Conservation (phyloP, 176 grass and related monocot species). For the Oryza glumipatula region DNA sequence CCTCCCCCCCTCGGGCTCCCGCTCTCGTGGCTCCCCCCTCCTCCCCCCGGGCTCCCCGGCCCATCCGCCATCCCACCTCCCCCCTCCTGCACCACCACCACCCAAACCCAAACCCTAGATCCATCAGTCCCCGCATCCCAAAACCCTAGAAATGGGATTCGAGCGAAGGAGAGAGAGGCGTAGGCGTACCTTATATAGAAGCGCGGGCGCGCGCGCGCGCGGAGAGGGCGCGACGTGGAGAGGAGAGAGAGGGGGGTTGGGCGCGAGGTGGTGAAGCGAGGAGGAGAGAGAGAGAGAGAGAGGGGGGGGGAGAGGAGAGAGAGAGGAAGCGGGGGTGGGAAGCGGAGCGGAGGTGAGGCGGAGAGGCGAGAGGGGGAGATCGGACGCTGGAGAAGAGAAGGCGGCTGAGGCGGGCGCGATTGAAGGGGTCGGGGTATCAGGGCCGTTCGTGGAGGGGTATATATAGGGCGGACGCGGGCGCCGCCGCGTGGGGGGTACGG, state of each 20-base stretch:
- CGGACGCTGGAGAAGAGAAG: slow-evolving; percentile 87
- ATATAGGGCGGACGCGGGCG: slow-evolving; percentile 31
- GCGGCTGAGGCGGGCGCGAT: slow-evolving; percentile 54
- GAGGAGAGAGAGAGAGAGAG: not conserved
- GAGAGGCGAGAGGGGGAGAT: slow-evolving; percentile 57
- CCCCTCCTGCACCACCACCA: slow-evolving; percentile 1
- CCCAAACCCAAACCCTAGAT: slow-evolving; percentile 52
- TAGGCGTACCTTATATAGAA: slow-evolving; percentile 58
- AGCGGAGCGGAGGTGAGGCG: slow-evolving; percentile 21
- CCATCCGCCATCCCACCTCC: slow-evolving; percentile 50
- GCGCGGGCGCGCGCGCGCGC: slow-evolving; percentile 17
- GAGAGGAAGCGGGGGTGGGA: not conserved
- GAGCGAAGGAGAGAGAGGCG: not conserved
- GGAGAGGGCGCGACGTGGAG: slow-evolving; percentile 41
- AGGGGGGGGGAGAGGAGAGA: slow-evolving; percentile 1
- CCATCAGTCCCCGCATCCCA: slow-evolving; percentile 43
- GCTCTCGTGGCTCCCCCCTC: slow-evolving; percentile 48
- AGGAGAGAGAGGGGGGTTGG: slow-evolving; percentile 15
- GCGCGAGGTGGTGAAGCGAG: slow-evolving; percentile 36
- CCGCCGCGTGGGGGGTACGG: slow-evolving; percentile 37
- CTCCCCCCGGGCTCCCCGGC: slow-evolving; percentile 57
- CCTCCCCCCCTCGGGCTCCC: slow-evolving; percentile 39
- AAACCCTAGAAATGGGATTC: not conserved
- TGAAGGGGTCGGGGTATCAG: slow-evolving; percentile 47
- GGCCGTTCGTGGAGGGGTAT: slow-evolving; percentile 54